phyloP scores from a whole-genome alignment of 2,329 filamentous ascomycete genomes.

The Arachnopeziza araneosa region DNA sequence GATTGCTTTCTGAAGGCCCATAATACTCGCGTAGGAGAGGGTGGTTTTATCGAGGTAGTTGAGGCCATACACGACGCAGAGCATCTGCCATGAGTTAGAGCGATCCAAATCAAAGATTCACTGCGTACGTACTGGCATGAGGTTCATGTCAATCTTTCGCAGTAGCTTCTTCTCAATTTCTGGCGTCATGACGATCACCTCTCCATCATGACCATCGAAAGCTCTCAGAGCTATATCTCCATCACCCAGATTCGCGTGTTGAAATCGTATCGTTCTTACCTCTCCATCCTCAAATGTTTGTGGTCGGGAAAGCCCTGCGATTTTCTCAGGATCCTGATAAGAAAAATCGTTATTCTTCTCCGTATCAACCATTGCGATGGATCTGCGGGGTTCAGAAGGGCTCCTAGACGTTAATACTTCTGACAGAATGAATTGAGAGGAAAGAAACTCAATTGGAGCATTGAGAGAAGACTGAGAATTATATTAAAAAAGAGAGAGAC shows the following conservation, averaged over 20 bases:
- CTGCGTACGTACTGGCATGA: slow-evolving; percentile 35
- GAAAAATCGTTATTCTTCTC: slow-evolving; percentile 14
- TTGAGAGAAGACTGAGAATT: background rate
- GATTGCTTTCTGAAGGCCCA: slow-evolving; percentile 42
- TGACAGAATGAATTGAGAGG: background rate
- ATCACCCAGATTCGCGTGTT: slow-evolving; percentile 35
- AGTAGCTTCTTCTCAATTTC: slow-evolving; percentile 37
- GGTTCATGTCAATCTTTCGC: slow-evolving; percentile 41
- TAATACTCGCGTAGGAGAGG: slow-evolving; percentile 44
- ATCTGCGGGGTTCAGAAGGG: background rate
- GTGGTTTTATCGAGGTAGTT: slow-evolving; percentile 48
- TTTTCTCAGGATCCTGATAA: slow-evolving; percentile 16
- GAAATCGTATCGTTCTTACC: slow-evolving; percentile 18
- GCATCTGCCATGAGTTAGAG: slow-evolving; percentile 30
- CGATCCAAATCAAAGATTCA: background rate
- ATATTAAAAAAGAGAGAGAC: no score
- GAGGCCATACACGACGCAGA: slow-evolving; percentile 53
- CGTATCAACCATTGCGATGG: slow-evolving; percentile 6
- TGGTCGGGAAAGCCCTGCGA: slow-evolving; percentile 2
- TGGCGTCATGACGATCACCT: slow-evolving; percentile 33
- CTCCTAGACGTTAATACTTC: background rate
- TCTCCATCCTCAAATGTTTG: slow-evolving; percentile 19
- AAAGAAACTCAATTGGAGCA: background rate
- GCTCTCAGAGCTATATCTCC: slow-evolving; percentile 40
- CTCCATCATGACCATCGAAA: slow-evolving; percentile 34